These are phyloP conservation scores for Yarrowia hollandica DNA, from an alignment of 805 yeast species.

Conservation along the genomic window DNA sequence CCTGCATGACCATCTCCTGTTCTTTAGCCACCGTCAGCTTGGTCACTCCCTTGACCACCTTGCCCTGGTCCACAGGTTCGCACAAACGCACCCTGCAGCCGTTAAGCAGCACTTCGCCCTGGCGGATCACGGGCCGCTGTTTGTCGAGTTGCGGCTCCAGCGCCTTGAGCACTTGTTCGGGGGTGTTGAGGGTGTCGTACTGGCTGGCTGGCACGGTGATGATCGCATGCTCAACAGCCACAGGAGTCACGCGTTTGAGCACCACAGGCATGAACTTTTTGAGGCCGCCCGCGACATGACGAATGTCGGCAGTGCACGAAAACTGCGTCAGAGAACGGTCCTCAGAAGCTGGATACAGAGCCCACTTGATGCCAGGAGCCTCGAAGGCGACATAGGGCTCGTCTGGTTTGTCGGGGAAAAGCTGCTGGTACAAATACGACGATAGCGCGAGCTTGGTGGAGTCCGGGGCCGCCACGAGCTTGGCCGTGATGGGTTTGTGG, in stretches of 20 bases:
- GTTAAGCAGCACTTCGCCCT: conserved; percentile 47
- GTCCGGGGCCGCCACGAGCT: conserved; percentile 11
- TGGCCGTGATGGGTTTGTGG: conserved; percentile 26
- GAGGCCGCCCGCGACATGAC: conserved; percentile 29
- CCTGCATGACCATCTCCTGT: not conserved
- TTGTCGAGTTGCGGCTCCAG: conserved; percentile 35
- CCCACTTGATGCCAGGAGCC: conserved; percentile 24
- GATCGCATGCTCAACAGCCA: conserved; percentile 44
- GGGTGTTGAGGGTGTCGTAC: conserved; percentile 42
- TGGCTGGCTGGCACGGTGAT: conserved; percentile 50
- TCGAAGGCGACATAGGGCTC: conserved; percentile 17
- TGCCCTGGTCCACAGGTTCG: conserved; percentile 76
- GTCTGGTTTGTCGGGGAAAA: conserved; percentile 1
- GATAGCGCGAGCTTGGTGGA: conserved; percentile 16
- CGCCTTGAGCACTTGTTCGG: not conserved
- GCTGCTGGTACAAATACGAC: not conserved
- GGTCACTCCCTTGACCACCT: conserved; percentile 46
- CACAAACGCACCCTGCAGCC: conserved; percentile 58
- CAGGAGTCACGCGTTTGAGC: conserved; percentile 33
- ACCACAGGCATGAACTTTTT: conserved; percentile 27
- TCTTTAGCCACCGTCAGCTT: conserved; percentile 54
- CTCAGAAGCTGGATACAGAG: conserved; percentile 14
- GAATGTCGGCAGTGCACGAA: conserved; percentile 11
- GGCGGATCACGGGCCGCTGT: conserved; percentile 43
- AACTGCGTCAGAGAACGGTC: not conserved